phyloP scores from a whole-genome alignment of 2,329 filamentous ascomycete genomes.

The Paraphoma chrysanthemicola region DNA sequence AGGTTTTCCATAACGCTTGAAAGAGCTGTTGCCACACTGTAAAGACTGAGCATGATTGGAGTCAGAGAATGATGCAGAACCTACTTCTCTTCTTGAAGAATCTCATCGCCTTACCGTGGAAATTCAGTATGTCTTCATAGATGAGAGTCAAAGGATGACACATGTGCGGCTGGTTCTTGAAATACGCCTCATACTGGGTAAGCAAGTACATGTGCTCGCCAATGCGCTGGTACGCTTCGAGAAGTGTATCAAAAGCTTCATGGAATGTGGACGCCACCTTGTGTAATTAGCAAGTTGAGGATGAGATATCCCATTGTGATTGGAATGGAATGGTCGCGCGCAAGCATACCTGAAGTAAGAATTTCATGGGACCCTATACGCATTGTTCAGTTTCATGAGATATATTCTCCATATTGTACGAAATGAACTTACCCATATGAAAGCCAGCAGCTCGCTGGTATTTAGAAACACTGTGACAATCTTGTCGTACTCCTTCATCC shows the following conservation, averaged over 20 bases:
- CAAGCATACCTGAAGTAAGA: slow-evolving; percentile 9
- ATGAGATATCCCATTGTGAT: not conserved
- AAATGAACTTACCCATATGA: slow-evolving; percentile 16
- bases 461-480: slow-evolving; percentile 41
- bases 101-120: slow-evolving; percentile 7
- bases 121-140: slow-evolving; percentile 10
- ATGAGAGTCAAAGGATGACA: not conserved
- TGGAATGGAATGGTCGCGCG: no score
- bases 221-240: slow-evolving; percentile 24
- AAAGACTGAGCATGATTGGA: not conserved
- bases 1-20: not conserved
- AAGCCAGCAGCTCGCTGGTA: slow-evolving; percentile 30
- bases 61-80: not conserved
- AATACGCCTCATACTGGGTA: slow-evolving; percentile 6
- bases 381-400: not conserved
- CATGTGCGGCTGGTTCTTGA: slow-evolving; percentile 8
- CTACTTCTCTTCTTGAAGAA: not conserved
- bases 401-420: not conserved
- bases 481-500: slow-evolving; percentile 17
- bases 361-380: slow-evolving; percentile 13
- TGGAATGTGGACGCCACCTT: slow-evolving; percentile 2
- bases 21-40: not conserved
- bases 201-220: slow-evolving; percentile 31
- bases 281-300: not conserved
- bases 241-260: slow-evolving; percentile 9